phyloP scores from a whole-genome alignment of 1,284 basidiomycete genomes.

The Phenoliferia sp. region DNA sequence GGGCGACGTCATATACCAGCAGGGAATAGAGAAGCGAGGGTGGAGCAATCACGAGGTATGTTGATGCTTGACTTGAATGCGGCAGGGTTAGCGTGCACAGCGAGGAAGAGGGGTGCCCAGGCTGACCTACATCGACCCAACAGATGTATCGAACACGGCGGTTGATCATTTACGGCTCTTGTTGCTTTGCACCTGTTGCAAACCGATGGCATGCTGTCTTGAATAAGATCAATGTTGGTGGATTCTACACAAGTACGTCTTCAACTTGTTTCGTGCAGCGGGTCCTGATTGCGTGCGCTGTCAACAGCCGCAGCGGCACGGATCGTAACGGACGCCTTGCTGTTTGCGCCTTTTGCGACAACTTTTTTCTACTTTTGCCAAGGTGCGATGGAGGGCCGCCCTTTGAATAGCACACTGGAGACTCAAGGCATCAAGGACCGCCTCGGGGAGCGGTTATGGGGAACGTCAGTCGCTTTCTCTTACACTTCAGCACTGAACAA shows the following conservation, averaged over 20 bases:
- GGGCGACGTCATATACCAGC: conserved; percentile 29
- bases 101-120: no score
- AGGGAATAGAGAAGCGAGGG: neutral
- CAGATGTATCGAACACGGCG: conserved; percentile 31
- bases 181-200: conserved; percentile 29
- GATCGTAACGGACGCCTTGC: conserved; percentile 29
- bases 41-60: neutral
- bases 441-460: conserved; percentile 16
- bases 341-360: conserved; percentile 37
- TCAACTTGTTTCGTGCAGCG: neutral
- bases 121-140: neutral
- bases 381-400: conserved; percentile 33
- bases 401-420: conserved; percentile 5
- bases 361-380: conserved; percentile 35
- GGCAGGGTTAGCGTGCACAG: neutral
- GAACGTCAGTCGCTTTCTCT: conserved; percentile 5
- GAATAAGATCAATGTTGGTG: conserved; percentile 19
- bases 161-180: conserved; percentile 28
- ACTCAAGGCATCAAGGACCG: conserved; percentile 22
- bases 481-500: conserved; percentile 1
- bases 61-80: neutral
- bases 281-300: neutral
- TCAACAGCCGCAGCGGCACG: conserved; percentile 32
- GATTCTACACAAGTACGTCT: conserved; percentile 24
- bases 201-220: conserved; percentile 18